Percentiles rank a stretch among this genome's conserved stretches.
phyloP scores from a whole-genome alignment of 495 filamentous ascomycete species.

The Tuber indicum region DNA sequence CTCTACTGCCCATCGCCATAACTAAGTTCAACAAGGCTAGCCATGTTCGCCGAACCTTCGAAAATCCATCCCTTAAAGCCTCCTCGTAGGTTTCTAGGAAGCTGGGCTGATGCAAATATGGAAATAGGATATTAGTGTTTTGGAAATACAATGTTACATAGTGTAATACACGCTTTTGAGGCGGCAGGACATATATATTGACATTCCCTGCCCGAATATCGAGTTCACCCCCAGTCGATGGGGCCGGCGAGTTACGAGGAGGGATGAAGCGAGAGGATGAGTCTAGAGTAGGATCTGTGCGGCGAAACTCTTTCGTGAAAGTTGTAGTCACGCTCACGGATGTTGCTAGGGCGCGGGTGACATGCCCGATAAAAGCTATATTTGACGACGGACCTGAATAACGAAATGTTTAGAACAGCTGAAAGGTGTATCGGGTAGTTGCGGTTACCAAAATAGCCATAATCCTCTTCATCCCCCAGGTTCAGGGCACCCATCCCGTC shows the following conservation, averaged over 20 bases:
- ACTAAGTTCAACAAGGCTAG: constrained; percentile 41
- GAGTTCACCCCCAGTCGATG: constrained; percentile 26
- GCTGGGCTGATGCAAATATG: constrained; percentile 44
- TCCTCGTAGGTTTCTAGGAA: constrained; percentile 45
- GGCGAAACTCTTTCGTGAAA: constrained; percentile 34
- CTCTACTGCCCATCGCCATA: constrained; percentile 40
- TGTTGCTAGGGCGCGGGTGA: constrained; percentile 38
- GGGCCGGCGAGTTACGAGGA: constrained; percentile 18
- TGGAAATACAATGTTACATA: constrained; percentile 43
- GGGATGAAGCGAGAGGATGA: constrained; percentile 22
- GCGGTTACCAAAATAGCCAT: constrained; percentile 47
- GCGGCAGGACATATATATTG: constrained; percentile 37
- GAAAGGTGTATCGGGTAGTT: background rate
- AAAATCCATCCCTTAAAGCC: constrained; percentile 41
- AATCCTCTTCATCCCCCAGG: constrained; percentile 47
- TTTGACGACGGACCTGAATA: constrained; percentile 49
- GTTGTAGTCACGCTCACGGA: constrained; percentile 36
- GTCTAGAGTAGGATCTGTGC: constrained; percentile 24
- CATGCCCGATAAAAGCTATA: constrained; percentile 47
- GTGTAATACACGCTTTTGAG: constrained; percentile 27
- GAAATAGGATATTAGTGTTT: constrained; percentile 46
- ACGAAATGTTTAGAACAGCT: constrained; percentile 6
- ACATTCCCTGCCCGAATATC: constrained; percentile 28
- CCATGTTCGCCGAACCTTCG: constrained; percentile 44
- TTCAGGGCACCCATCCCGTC: constrained; percentile 48